Evolutionary conservation across 305 asterid species (phyloP).

Genomic region (Ilex paraguariensis): DNA sequence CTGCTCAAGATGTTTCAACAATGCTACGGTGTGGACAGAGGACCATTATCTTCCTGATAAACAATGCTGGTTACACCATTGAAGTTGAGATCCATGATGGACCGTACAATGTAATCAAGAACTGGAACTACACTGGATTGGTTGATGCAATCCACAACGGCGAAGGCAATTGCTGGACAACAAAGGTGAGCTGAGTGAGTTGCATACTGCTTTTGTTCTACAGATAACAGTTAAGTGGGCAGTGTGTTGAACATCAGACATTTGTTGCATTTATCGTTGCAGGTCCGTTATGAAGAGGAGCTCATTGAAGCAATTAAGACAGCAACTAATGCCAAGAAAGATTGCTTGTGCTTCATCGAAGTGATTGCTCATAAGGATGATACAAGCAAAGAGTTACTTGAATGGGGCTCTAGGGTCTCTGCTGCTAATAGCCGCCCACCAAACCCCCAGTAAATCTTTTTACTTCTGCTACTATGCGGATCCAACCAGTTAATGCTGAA

Average conservation of each 20-base stretch:
- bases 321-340: constrained; percentile 52
- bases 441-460: constrained; percentile 39
- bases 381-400: constrained; percentile 61
- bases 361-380: constrained; percentile 63
- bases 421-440: constrained; percentile 72
- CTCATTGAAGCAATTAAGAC: constrained; percentile 43
- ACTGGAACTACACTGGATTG: constrained; percentile 68
- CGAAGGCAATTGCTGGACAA: constrained; percentile 65
- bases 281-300: constrained; percentile 61
- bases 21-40: constrained; percentile 52
- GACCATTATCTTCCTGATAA: constrained; percentile 57
- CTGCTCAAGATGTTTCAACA: constrained; percentile 64
- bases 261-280: constrained; percentile 2
- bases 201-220: neutral
- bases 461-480: neutral
- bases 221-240: too few relatives aligned
- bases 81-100: constrained; percentile 76
- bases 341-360: constrained; percentile 60
- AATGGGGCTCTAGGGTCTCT: constrained; percentile 64
- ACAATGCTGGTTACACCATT: constrained; percentile 73
- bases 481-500: too few relatives aligned
- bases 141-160: constrained; percentile 67
- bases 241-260: too few relatives aligned
- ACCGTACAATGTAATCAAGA: constrained; percentile 73
- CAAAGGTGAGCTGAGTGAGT: constrained; percentile 31